Evolutionary conservation across 345 rosid genomes (phyloP).

Genomic region (Bruguiera gymnorhiza): DNA sequence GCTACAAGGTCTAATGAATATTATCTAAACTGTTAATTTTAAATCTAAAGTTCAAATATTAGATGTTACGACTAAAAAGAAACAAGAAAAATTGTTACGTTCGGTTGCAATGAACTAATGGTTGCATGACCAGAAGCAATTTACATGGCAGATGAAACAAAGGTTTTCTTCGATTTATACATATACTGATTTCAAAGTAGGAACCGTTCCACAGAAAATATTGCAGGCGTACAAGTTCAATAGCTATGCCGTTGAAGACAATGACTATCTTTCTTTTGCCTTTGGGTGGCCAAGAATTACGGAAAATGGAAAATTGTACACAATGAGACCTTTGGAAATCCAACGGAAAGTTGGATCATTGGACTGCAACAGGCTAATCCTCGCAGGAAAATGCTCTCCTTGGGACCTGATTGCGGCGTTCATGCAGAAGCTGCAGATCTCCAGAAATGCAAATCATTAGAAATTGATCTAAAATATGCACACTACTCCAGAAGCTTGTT

Average conservation of each 20-base stretch:
- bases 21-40: no score
- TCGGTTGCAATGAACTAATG: no score
- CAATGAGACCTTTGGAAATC: background rate
- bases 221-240: background rate
- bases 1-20: no score
- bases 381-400: background rate
- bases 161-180: no score
- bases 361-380: background rate
- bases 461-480: constrained; percentile 5
- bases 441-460: background rate
- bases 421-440: constrained; percentile 1
- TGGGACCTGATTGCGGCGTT: background rate
- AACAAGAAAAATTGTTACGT: no score
- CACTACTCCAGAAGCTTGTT: constrained; percentile 79
- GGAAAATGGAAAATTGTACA: background rate
- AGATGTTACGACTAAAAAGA: no score
- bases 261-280: background rate
- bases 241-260: background rate
- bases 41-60: no score
- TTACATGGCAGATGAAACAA: no score
- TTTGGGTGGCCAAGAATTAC: background rate
- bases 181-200: no score
- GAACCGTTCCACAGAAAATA: no score
- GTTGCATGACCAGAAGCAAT: no score
- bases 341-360: constrained; percentile 1